Conservation (phyloP, 352 stramenopile species). For the Phytophthora quininea region DNA sequence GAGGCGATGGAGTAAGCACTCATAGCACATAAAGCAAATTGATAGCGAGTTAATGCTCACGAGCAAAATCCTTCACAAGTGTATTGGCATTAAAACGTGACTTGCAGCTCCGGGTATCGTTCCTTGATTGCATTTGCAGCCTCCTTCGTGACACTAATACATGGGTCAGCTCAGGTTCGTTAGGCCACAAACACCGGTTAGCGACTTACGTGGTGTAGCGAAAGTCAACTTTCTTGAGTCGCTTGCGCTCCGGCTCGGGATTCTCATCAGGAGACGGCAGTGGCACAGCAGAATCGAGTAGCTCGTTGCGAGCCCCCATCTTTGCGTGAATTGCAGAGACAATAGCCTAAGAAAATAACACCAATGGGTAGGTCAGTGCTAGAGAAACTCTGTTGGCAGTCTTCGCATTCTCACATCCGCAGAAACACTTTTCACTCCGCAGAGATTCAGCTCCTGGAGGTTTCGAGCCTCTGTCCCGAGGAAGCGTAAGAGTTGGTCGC, state of each 20-base stretch:
- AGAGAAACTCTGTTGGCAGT: neutral
- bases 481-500: slow-evolving; percentile 82
- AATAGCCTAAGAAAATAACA: slow-evolving; percentile 44
- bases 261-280: slow-evolving; percentile 39
- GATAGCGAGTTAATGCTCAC: no score
- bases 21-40: neutral
- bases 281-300: slow-evolving; percentile 26
- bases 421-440: slow-evolving; percentile 86
- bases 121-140: slow-evolving; percentile 73
- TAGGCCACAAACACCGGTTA: neutral
- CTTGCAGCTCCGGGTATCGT: slow-evolving; percentile 54
- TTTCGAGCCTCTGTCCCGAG: slow-evolving; percentile 76
- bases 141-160: slow-evolving; percentile 81
- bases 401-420: slow-evolving; percentile 57
- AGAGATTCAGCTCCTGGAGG: slow-evolving; percentile 88
- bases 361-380: no score
- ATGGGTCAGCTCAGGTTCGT: slow-evolving; percentile 5
- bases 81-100: slow-evolving; percentile 36
- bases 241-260: slow-evolving; percentile 76
- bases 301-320: slow-evolving; percentile 63
- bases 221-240: slow-evolving; percentile 90
- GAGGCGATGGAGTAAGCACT: slow-evolving; percentile 53
- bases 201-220: slow-evolving; percentile 85
- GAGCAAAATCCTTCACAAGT: neutral
- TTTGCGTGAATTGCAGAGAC: slow-evolving; percentile 80